Percentiles rank a stretch among this genome's conserved stretches.
These are phyloP conservation scores for Garcia nutans DNA, from an alignment of 345 rosid species.

Conservation along the genomic window DNA sequence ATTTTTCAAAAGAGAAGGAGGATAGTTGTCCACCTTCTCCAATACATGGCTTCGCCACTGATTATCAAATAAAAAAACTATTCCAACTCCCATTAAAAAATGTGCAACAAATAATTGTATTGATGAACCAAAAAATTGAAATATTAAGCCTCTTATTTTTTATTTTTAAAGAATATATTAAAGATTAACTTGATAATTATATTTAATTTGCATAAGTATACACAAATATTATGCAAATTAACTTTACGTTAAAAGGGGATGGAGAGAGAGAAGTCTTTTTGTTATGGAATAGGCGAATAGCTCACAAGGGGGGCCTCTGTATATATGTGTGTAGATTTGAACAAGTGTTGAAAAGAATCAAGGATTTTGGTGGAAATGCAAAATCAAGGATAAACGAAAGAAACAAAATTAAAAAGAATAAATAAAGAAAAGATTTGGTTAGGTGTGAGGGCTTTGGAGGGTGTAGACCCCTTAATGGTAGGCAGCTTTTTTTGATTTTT, in stretches of 20 bases:
- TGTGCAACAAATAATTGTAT: too few species aligned
- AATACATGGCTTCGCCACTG: too few species aligned
- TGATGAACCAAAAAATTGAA: too few species aligned
- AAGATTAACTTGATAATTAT: too few species aligned
- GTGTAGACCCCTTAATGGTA: slow-evolving; percentile 32
- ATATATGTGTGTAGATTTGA: background rate
- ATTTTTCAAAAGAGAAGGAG: too few species aligned
- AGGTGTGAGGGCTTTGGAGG: slow-evolving; percentile 24
- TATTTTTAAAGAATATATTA: too few species aligned
- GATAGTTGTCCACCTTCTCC: too few species aligned
- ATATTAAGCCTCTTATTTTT: too few species aligned
- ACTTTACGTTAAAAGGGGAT: slow-evolving; percentile 11
- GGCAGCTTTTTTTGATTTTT: slow-evolving; percentile 33
- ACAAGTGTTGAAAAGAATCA: slow-evolving; percentile 20
- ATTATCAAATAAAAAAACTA: too few species aligned
- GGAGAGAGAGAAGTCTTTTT: slow-evolving; percentile 37
- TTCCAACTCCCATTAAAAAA: too few species aligned
- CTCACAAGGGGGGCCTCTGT: background rate
- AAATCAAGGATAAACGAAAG: slow-evolving; percentile 7
- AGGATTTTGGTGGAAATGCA: slow-evolving; percentile 6
- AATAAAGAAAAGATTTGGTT: slow-evolving; percentile 18
- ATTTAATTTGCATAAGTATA: too few species aligned
- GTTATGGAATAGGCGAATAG: slow-evolving; percentile 16
- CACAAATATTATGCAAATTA: too few species aligned
- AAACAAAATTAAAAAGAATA: background rate